phyloP scores from a whole-genome alignment of 2,329 filamentous ascomycete species.

The Ceratocystis cubensis region DNA sequence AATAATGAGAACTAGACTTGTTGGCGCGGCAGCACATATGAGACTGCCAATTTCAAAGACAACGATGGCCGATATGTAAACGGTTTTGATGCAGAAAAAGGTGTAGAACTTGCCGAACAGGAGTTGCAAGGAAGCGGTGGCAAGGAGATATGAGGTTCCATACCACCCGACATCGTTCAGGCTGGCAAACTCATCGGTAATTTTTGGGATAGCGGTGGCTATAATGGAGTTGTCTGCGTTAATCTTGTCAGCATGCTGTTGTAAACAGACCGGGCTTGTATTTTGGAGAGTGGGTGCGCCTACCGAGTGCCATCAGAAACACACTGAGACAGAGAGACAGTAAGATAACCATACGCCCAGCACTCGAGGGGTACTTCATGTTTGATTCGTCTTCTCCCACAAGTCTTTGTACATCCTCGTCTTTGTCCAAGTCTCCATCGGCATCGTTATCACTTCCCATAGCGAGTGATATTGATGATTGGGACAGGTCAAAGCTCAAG shows the following conservation, averaged over 20 bases:
- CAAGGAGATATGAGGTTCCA: conserved; percentile 34
- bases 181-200: conserved; percentile 33
- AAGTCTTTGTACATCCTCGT: conserved; percentile 5
- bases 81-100: conserved; percentile 34
- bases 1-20: conserved; percentile 28
- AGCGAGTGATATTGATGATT: neutral
- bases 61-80: conserved; percentile 30
- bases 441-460: conserved; percentile 1
- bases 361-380: conserved; percentile 1
- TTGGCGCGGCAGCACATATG: conserved; percentile 30
- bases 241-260: neutral
- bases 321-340: conserved; percentile 28
- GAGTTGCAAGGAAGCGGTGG: conserved; percentile 31
- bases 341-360: conserved; percentile 23
- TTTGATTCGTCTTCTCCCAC: neutral
- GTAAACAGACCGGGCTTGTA: neutral
- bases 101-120: conserved; percentile 35
- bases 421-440: neutral
- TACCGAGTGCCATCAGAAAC: conserved; percentile 33
- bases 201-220: conserved; percentile 34
- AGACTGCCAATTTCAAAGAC: conserved; percentile 36
- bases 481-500: neutral
- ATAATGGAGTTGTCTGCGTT: conserved; percentile 32
- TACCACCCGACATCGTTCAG: conserved; percentile 41
- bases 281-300: neutral